Base-by-base conservation (phyloP, 2,329 filamentous ascomycete species). In the Raffaelea deltoideospora region DNA sequence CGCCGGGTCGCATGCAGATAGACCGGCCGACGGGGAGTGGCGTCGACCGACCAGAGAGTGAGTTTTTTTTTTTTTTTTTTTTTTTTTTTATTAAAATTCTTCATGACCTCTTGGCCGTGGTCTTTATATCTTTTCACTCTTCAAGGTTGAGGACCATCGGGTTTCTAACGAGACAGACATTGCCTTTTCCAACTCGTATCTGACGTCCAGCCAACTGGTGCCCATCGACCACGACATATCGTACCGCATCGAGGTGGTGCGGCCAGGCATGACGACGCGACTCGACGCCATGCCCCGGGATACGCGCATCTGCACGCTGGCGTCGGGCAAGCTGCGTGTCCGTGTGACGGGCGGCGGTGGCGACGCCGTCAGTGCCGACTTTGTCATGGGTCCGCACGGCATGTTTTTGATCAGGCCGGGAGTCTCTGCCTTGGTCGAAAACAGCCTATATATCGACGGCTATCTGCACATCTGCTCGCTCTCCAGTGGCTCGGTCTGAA, bases 371-470 rank as follows among this genome's bases (percentile, higher is more conserved):
- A 51, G 50, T 3, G 44, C 53, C n/a, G 47, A 53, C 5, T 61
- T 67, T 29, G 42, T 48, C 0, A 46, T 68, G 3, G 66, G 66
- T 0, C 52, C 55, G 1, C 55, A 62, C 35, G 62, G 66, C 20
- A 51, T 62, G 45, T 63, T 69, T 41, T 52, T 55, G 34, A 51
- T 69, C 27, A 51, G 48, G 18, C 54, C 61, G 0, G 59, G 60
- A 0, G 50, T 48, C 35, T 37, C 37, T 2, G 64, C 60, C 43
- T 50, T 47, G 15, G 55, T 60, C 5, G 50, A 56, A 39, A 70
- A 70, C 41, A 49, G 52, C 23, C 46, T 60, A 0, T 68, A 69
- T 39, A 30, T 56, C 3, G 61, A 67, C 38, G 57, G 61, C 0
- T 52, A 57, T 15, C 41, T 69, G 29, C 60, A 65, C 26, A 44